Evolutionary conservation across 2,329 filamentous ascomycete genomes (phyloP), one percentile per base, ranked within the genome.

Genomic region (Penicillium sp.): DNA sequence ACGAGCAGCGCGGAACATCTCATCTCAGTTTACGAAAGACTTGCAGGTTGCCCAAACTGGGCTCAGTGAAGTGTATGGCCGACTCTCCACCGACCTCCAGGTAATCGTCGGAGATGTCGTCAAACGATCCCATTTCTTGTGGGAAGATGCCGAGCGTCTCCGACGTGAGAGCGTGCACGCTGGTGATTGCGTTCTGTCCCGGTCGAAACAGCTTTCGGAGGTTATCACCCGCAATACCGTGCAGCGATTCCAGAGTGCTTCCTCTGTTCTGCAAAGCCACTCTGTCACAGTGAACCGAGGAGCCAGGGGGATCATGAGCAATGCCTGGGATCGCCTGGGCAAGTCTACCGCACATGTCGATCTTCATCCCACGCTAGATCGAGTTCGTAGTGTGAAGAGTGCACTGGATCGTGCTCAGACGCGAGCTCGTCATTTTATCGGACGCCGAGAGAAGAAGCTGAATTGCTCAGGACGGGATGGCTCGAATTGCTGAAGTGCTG

Each of bases 21-120:
- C 71, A 12, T 64, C 66, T 2, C 67, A 74, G 36, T 46, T 76
- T 7, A 58, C 59, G 24, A 69, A 64, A 43, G 75, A 78, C 37
- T 56, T 75, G 17, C 66, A 55, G 12, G 64, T 56, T 4, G 71
- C 74, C 12, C 73, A 76, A 46, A 71, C 60, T 2, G 68, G 69
- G 15, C 60, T 77, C 20, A 67, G 65, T 7, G 68, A 68, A 37
- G 68, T 68, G 10, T 76, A 71, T 46, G 63, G 60, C 42, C 73
- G 71, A 46, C 53, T 76, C 20, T 69, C 60, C 26, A 71, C 67
- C 20, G 72, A 74, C 55, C 43, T 77, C 3, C 71, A 75, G 50
- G 62, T 68, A 8, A 58, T 70, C 34, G 58, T 75, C 55, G 71
- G 66, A 12, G 68, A 74, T 58, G 67, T 68, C 21, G 68, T 72